These are phyloP conservation scores for Xylariaceae sp. DNA, from an alignment of 2,329 filamentous ascomycete genomes.

Conservation along the genomic window DNA sequence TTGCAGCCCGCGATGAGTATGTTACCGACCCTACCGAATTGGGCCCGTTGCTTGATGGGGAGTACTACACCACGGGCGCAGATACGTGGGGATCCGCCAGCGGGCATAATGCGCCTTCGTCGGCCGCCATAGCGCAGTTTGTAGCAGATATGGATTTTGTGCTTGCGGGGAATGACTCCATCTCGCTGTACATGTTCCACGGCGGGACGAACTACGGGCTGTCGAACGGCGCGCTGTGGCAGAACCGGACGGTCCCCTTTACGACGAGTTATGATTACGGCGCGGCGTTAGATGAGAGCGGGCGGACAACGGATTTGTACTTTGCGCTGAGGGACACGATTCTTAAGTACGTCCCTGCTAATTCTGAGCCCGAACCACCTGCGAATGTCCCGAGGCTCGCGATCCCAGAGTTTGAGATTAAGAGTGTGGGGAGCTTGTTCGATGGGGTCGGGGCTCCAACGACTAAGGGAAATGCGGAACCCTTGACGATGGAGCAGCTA, in stretches of 20 bases:
- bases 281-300: conserved; percentile 47
- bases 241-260: conserved; percentile 36
- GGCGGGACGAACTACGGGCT: conserved; percentile 50
- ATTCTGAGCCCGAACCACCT: conserved; percentile 37
- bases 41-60: conserved; percentile 45
- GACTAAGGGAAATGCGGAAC: conserved; percentile 22
- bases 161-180: conserved; percentile 37
- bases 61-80: conserved; percentile 44
- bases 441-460: conserved; percentile 29
- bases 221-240: conserved; percentile 43
- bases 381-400: conserved; percentile 29
- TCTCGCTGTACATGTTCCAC: conserved; percentile 52
- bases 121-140: conserved; percentile 23
- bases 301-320: conserved; percentile 43
- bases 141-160: conserved; percentile 36
- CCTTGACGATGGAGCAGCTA: conserved; percentile 43
- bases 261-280: conserved; percentile 50
- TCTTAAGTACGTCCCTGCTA: conserved; percentile 32
- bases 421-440: conserved; percentile 37
- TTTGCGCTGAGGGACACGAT: conserved; percentile 38
- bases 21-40: conserved; percentile 40
- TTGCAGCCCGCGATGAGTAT: conserved; percentile 39
- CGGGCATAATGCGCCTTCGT: conserved; percentile 30
- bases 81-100: conserved; percentile 42
- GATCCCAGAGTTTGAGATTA: conserved; percentile 35